phyloP scores from a whole-genome alignment of 805 yeast genomes.

The Teunomyces aglyptinius region DNA sequence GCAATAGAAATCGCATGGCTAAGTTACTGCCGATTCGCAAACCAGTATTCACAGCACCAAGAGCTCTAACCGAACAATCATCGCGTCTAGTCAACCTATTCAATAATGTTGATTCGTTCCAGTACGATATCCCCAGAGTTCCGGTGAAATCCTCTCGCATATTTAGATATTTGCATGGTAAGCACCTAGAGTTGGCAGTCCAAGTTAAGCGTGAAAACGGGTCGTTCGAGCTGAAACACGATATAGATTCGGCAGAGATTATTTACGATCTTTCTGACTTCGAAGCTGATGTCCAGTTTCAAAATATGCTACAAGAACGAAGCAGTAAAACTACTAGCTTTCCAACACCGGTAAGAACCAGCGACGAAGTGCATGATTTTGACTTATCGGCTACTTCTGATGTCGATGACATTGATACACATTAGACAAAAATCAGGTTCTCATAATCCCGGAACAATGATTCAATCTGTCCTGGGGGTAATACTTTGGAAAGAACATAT shows the following conservation, averaged over 20 bases:
- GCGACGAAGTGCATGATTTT: constrained; percentile 12
- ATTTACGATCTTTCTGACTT: constrained; percentile 21
- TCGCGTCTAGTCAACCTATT: background rate
- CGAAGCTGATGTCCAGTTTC: constrained; percentile 18
- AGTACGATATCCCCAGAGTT: constrained; percentile 2
- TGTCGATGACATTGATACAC: constrained; percentile 13
- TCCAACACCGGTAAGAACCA: background rate
- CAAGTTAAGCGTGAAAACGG: constrained; percentile 4
- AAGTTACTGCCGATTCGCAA: constrained; percentile 2
- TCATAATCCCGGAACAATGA: constrained; percentile 1
- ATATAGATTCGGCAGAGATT: constrained; percentile 15
- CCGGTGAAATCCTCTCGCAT: constrained; percentile 7
- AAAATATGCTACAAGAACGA: constrained; percentile 11
- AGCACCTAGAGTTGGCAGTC: background rate
- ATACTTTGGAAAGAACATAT: constrained; percentile 1
- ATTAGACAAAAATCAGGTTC: background rate
- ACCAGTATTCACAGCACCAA: background rate
- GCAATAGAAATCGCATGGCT: background rate
- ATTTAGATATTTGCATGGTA: constrained; percentile 6
- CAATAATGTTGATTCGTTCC: background rate
- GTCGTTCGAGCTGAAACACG: background rate
- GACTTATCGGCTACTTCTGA: constrained; percentile 16
- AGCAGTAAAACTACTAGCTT: background rate
- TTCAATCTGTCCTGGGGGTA: constrained; percentile 2
- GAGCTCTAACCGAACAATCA: background rate